Percentiles rank a stretch among this genome's conserved stretches.
phyloP scores from a whole-genome alignment of 495 filamentous ascomycete species.

The Sordaria brevicollis region DNA sequence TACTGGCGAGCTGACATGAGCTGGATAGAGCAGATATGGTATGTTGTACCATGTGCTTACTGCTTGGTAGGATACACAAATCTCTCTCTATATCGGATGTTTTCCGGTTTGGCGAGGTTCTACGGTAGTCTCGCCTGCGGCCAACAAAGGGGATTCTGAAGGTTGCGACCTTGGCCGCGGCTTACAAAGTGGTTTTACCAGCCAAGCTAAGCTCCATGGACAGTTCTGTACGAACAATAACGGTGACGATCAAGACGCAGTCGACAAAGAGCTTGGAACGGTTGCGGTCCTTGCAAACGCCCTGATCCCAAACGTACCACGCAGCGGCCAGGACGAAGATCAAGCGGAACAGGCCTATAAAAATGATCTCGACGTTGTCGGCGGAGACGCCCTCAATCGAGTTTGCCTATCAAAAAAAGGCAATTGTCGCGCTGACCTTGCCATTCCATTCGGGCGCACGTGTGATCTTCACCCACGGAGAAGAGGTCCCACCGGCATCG shows the following conservation, averaged over 20 bases:
- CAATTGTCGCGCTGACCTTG: too few species aligned
- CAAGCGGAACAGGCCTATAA: slow-evolving; percentile 92
- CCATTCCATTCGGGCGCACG: too few species aligned
- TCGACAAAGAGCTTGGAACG: slow-evolving; percentile 93
- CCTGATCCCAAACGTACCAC: slow-evolving; percentile 99
- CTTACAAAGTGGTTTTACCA: slow-evolving; percentile 95
- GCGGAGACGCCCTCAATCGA: slow-evolving; percentile 96
- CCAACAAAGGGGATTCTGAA: slow-evolving; percentile 97
- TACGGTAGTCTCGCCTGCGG: too few species aligned
- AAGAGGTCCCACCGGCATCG: too few species aligned
- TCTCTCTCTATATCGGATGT: too few species aligned
- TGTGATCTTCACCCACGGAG: too few species aligned
- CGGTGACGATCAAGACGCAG: slow-evolving; percentile 93
- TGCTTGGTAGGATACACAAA: too few species aligned
- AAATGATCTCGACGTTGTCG: slow-evolving; percentile 84
- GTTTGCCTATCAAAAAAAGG: too few species aligned
- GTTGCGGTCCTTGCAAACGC: slow-evolving; percentile 84
- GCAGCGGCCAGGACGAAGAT: slow-evolving; percentile 94
- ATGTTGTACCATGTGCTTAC: too few species aligned
- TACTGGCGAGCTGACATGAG: too few species aligned
- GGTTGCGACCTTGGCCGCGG: slow-evolving; percentile 84
- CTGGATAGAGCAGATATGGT: too few species aligned
- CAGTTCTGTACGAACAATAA: slow-evolving; percentile 91
- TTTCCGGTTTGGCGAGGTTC: too few species aligned
- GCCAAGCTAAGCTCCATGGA: slow-evolving; percentile 96